These are phyloP conservation scores for Fremontodendron californicum DNA, from an alignment of 345 rosid genomes.

Conservation along the genomic window DNA sequence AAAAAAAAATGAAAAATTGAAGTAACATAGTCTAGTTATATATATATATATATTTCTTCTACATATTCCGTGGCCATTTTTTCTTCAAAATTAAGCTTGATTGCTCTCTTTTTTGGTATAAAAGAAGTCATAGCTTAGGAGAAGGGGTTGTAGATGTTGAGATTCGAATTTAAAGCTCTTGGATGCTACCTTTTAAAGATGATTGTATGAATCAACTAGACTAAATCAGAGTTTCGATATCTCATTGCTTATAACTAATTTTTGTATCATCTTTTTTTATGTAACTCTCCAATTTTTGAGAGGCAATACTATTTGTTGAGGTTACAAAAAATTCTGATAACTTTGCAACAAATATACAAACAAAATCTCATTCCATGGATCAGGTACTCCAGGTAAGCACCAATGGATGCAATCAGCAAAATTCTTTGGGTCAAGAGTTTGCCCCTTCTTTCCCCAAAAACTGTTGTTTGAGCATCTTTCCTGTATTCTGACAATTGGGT, in stretches of 20 bases:
- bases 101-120: too few species aligned
- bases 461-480: constrained; percentile 76
- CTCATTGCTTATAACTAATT: neutral
- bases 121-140: too few species aligned
- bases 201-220: too few species aligned
- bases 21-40: too few species aligned
- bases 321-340: constrained; percentile 31
- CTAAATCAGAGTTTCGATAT: too few species aligned
- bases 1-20: too few species aligned
- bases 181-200: too few species aligned
- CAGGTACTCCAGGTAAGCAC: constrained; percentile 89
- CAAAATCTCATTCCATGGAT: constrained; percentile 80
- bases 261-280: neutral
- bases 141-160: too few species aligned
- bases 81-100: too few species aligned
- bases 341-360: constrained; percentile 61
- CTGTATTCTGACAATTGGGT: constrained; percentile 80
- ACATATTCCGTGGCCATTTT: too few species aligned
- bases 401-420: constrained; percentile 90
- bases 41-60: too few species aligned
- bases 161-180: too few species aligned
- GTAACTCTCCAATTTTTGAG: neutral
- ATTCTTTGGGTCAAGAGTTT: constrained; percentile 58
- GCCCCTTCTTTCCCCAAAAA: constrained; percentile 79
- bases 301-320: neutral